phyloP scores from a whole-genome alignment of 2,329 filamentous ascomycete species.

The Arthrocladium fulminans region DNA sequence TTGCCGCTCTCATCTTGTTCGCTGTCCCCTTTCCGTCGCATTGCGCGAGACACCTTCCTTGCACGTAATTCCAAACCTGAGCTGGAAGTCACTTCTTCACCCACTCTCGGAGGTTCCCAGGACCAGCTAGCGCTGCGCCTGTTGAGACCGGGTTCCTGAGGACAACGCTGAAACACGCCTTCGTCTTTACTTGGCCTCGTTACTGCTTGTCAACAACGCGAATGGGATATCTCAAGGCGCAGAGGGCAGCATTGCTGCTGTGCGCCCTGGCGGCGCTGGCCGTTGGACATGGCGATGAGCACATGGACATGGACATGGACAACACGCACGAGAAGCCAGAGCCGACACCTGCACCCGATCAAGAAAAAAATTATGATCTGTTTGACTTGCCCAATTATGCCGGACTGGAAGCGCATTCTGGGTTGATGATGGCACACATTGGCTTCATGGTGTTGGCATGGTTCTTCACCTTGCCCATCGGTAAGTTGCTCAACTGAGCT shows the following conservation, averaged over 20 bases:
- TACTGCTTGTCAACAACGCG: neutral
- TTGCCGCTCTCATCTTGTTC: no score
- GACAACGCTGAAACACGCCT: no score
- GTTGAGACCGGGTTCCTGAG: no score
- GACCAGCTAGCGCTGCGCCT: no score
- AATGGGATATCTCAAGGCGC: conserved; percentile 15
- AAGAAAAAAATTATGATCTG: conserved; percentile 23
- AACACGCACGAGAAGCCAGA: conserved; percentile 14
- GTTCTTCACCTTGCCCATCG: conserved; percentile 63
- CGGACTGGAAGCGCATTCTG: conserved; percentile 27
- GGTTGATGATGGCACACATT: conserved; percentile 59
- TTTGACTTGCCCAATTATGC: conserved; percentile 34
- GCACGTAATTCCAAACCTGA: no score
- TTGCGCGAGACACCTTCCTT: no score
- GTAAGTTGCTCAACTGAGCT: conserved; percentile 41
- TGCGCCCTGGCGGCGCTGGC: conserved; percentile 14
- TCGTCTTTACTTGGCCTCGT: neutral
- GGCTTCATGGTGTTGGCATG: conserved; percentile 61
- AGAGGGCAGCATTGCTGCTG: conserved; percentile 20
- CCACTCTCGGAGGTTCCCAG: no score
- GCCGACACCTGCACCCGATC: conserved; percentile 14
- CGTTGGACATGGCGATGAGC: conserved; percentile 18
- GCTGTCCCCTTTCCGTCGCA: no score
- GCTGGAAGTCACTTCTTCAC: no score
- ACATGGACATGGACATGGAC: conserved; percentile 21